Base-by-base conservation (phyloP, 139 green algal species). In the Chlamydomonas schloesseri region DNA sequence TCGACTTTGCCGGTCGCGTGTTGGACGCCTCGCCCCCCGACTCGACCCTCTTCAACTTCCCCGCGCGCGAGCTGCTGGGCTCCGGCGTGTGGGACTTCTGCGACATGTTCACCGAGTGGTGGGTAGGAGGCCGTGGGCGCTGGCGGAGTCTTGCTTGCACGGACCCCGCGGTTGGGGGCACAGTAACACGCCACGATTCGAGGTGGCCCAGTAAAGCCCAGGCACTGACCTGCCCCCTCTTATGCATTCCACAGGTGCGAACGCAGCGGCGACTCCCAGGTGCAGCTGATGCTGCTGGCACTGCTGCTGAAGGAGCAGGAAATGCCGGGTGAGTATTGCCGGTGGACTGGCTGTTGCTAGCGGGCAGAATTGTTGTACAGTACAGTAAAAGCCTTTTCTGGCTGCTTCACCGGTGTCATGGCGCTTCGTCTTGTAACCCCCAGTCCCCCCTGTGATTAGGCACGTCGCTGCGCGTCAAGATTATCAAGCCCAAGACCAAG, bases 201-300 rank as follows among this genome's bases (percentile, higher is more conserved):
- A n/a, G n/a, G n/a, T n/a, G n/a, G n/a, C n/a, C n/a, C n/a, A n/a
- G n/a, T n/a, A n/a, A n/a, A n/a, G n/a, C n/a, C n/a, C n/a, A n/a
- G n/a, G n/a, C n/a, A 50, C 42, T 50, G 42, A 8, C 42, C 6
- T 42, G 23, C 58, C 9, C 23, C 58, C n/a, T n/a, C n/a, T n/a
- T n/a, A n/a, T n/a, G n/a, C n/a, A n/a, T n/a, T 71, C 13, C 28
- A 20, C 71, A 80, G 24, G 84, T 65, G 65, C 20, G 53, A 89
- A 42, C 62, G 65, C 17, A 71, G 21, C 9, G 84, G 74, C 18
- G 60, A 73, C 29, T 67, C 28, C 6, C 73, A 84, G 21, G 36
- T 89, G 86, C 69, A 86, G 77, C 36, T 89, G 55, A 60, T 89
- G 57, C 37, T 89, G 86, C 58, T 89, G 70, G 69, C 86, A 15